Evolutionary conservation across 805 yeast genomes (phyloP).

Genomic region (Saturnispora sekii): DNA sequence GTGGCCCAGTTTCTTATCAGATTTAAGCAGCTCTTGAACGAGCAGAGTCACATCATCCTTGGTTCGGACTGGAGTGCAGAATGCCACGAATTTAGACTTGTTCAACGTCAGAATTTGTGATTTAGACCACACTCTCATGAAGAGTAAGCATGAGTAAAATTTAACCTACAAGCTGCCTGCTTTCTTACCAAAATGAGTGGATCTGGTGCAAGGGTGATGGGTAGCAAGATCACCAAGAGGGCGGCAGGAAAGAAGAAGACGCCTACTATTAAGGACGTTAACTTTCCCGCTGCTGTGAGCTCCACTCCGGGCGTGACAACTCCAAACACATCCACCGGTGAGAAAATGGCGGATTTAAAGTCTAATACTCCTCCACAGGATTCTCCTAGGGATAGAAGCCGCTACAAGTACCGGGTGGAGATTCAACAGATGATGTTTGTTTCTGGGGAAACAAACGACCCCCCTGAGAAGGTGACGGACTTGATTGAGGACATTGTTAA

Average conservation of each 20-base stretch:
- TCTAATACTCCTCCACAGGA: not conserved
- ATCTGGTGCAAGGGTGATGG: too few species aligned
- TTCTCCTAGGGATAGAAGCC: constrained; percentile 23
- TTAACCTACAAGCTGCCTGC: not conserved
- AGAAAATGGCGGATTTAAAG: not conserved
- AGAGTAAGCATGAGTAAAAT: not conserved
- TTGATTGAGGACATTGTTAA: constrained; percentile 90
- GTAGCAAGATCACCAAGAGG: not conserved
- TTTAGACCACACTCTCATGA: constrained; percentile 28
- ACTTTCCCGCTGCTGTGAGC: too few species aligned
- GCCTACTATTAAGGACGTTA: too few species aligned
- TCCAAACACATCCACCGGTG: too few species aligned
- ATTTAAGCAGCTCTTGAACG: constrained; percentile 31
- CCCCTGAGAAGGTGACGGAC: constrained; percentile 87
- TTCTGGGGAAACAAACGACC: constrained; percentile 88
- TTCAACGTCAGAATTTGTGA: constrained; percentile 35
- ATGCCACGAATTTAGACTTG: constrained; percentile 62
- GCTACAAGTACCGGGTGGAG: constrained; percentile 77
- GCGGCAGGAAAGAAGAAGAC: not conserved
- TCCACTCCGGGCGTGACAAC: too few species aligned
- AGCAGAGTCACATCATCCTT: constrained; percentile 34
- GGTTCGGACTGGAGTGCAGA: constrained; percentile 34
- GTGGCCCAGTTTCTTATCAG: constrained; percentile 40
- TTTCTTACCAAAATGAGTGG: not conserved
- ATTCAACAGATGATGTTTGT: constrained; percentile 99